These are phyloP conservation scores for Phalaenopsis aphrodite DNA, from an alignment of 106 monocot species.

Conservation along the genomic window DNA sequence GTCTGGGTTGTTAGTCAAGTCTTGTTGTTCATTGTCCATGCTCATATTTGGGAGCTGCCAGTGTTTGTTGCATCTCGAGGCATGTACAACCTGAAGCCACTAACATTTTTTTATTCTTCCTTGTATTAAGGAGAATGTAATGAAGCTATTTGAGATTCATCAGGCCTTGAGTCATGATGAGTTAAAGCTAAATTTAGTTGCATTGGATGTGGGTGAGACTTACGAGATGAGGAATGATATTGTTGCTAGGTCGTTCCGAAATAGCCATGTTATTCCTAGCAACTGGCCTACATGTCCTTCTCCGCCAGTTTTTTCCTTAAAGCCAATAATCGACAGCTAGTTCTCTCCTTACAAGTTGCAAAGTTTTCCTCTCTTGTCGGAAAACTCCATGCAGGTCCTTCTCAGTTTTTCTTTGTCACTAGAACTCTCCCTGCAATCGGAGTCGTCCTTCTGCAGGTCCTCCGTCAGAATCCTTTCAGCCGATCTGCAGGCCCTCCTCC, in stretches of 20 bases:
- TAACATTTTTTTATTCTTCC: slow-evolving; percentile 85
- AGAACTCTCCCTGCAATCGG: no score
- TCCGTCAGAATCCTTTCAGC: no score
- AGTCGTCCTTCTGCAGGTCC: no score
- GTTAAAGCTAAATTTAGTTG: slow-evolving; percentile 75
- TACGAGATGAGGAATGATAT: slow-evolving; percentile 96
- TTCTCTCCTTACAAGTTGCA: no score
- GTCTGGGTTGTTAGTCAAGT: slow-evolving; percentile 70
- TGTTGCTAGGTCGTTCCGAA: slow-evolving; percentile 93
- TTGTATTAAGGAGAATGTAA: slow-evolving; percentile 79
- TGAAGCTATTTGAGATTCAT: slow-evolving; percentile 78
- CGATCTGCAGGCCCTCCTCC: no score
- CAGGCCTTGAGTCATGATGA: slow-evolving; percentile 70
- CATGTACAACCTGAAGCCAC: slow-evolving; percentile 84
- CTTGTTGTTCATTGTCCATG: slow-evolving; percentile 85
- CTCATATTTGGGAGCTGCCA: slow-evolving; percentile 72
- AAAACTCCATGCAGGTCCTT: no score
- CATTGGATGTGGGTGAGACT: slow-evolving; percentile 94
- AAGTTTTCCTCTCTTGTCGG: no score
- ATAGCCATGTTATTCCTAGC: slow-evolving; percentile 89
- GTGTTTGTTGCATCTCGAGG: slow-evolving; percentile 90
- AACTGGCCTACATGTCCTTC: slow-evolving; percentile 42
- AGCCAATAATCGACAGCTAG: no score
- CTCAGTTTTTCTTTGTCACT: no score
- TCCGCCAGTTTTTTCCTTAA: neutral